These are phyloP conservation scores for Cyclotella distinguenda DNA, from an alignment of 108 stramenopile species.

Conservation along the genomic window DNA sequence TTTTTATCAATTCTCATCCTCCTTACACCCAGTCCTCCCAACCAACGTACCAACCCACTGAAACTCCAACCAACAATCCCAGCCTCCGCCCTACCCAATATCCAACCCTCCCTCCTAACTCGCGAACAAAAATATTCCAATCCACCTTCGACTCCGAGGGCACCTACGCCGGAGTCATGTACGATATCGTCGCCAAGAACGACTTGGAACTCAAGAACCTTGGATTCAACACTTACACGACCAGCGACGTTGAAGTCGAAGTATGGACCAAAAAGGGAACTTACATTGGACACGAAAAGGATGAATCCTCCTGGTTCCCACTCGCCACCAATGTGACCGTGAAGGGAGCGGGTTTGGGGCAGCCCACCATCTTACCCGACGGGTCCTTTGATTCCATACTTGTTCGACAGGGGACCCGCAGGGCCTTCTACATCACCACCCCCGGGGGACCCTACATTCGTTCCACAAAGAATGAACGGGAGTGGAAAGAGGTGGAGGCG, in stretches of 20 bases:
- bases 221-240: conserved; percentile 31
- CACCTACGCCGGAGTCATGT: conserved; percentile 30
- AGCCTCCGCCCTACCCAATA: neutral
- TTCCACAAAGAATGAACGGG: conserved; percentile 2
- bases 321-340: conserved; percentile 14
- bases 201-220: conserved; percentile 9
- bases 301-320: conserved; percentile 11
- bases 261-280: conserved; percentile 24
- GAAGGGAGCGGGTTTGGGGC: conserved; percentile 17
- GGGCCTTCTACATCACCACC: conserved; percentile 26
- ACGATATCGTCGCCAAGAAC: conserved; percentile 16
- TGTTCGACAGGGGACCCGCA: neutral
- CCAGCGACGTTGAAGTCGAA: neutral
- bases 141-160: conserved; percentile 1
- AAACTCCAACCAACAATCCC: conserved; percentile 1
- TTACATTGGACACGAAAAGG: conserved; percentile 17
- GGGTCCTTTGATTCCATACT: conserved; percentile 16
- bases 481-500: conserved; percentile 12
- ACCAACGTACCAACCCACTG: neutral
- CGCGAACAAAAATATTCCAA: neutral
- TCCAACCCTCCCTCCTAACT: neutral
- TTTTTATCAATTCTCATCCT: neutral
- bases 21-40: neutral
- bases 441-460: conserved; percentile 29
- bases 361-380: conserved; percentile 14